Base-by-base conservation (phyloP, 2,329 filamentous ascomycete species). In the Sporothrix sp. region DNA sequence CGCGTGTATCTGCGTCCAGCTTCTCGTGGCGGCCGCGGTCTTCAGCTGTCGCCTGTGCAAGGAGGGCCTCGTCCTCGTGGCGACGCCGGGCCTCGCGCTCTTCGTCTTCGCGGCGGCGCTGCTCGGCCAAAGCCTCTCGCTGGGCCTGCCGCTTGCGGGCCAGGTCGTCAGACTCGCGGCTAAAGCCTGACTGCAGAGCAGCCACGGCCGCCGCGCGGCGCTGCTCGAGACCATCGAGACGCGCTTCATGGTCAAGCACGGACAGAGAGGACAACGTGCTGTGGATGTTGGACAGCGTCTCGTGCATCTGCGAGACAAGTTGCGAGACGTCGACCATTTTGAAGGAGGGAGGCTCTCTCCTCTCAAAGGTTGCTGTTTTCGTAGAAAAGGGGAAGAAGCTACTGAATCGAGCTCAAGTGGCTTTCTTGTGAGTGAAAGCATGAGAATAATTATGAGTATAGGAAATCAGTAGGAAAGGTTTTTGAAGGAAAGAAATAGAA, bases 251-350 rank as follows among this genome's bases (percentile, higher is more conserved):
- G 8, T 60, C 54, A 7, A 60, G 58, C 1, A 59, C 58, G 10
- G 65, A 60, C 18, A 71, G 58, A 2, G 61, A 58, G 11, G 62
- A 59, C 30, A 72, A 58, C 20, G 69, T 67, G 25, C 48, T 52
- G 52, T 66, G 65, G 52, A 72, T 71, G 14, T 62, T 60, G 1
- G 65, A 63, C 39, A 72, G 60, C 18, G 65, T 70, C 48, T 70
- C 65, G 54, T 66, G 66, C 67, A 72, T 68, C 58, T 70, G 65
- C 54, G 64, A 58, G 56, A 71, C 64, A 42, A 72, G 66, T 38
- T 60, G 54, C 13, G 66, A 61, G 52, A 71, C 65, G 51, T 69
- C 65, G 16, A 43, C 51, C 59, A 63, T 64, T 7, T 43, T 54
- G 30, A 43, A 32, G 36, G 16, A 9, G 27, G 16, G 23, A 21